Evolutionary conservation across 2,329 filamentous ascomycete genomes (phyloP), one percentile per base, ranked within the genome.

Genomic region (Cladosporium sp.): DNA sequence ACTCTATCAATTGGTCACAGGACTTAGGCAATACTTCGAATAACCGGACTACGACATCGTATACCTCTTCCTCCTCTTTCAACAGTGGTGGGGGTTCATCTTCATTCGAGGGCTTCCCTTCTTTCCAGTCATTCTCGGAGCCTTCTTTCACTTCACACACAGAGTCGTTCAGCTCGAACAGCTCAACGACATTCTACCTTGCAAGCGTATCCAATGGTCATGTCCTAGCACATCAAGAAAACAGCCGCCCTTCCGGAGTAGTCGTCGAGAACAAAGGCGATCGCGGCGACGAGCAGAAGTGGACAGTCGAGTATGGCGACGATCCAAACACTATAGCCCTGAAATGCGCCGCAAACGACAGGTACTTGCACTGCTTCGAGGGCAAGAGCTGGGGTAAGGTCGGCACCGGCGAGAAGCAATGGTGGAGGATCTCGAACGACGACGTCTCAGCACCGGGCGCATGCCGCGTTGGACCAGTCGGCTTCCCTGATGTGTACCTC

Each of bases 181-280:
- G 24, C 34, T 55, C 61, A 5, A 57, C 21, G 4, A 14, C 61
- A 6, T 64, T 59, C 57, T 65, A 65, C 55, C 38, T 65, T 1
- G 44, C 49, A 26, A 52, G 55, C 44, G 55, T 65, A 11, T 52
- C 55, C 30, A 65, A 59, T 59, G 63, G 63, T 32, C 63, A 59
- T 18, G 63, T 65, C n/a, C 44, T 65, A 28, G 41, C 63, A 4
- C 44, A 59, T 15, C 32, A 60, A 5, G 32, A 28, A 18, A 41
- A 59, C 11, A 15, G 30, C 14, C n/a, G 26, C 4, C 55, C 63
- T 10, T 60, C 55, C 12, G 63, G 55, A 24, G 55, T 65, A 11
- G 44, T 65, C 10, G 55, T 55, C n/a, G 55, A 65, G 26, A 65
- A 65, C 55, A 52, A 44, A 59, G 63, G 63, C 55, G 63, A 65